phyloP scores from a whole-genome alignment of 306 rosid species.

The Cucurbita maxima region DNA sequence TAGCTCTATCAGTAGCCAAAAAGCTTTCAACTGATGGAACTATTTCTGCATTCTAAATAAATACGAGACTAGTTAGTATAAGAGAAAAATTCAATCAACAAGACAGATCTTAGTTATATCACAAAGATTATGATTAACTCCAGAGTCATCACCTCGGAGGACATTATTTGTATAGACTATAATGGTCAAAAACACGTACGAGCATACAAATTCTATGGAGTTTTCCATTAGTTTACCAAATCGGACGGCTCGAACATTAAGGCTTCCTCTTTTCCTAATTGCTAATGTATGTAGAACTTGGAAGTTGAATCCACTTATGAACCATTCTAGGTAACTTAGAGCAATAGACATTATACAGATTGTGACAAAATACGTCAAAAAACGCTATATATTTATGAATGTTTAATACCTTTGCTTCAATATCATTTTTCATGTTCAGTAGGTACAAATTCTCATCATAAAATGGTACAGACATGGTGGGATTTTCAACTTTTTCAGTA shows the following conservation, averaged over 20 bases:
- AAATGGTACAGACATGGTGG: conserved; percentile 55
- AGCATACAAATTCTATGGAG: background rate
- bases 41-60: conserved; percentile 44
- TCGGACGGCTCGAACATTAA: background rate
- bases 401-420: conserved; percentile 56
- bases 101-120: background rate
- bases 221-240: background rate
- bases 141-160: background rate
- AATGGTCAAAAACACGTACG: background rate
- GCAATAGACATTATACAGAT: background rate
- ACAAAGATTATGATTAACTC: background rate
- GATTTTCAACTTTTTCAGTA: conserved; percentile 40
- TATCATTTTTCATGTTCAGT: conserved; percentile 75
- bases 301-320: background rate
- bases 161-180: background rate
- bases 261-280: background rate
- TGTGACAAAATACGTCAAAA: background rate
- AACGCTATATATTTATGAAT: background rate
- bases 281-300: background rate
- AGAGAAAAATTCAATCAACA: background rate
- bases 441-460: conserved; percentile 76
- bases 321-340: background rate
- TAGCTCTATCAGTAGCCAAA: conserved; percentile 36
- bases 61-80: background rate
- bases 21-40: conserved; percentile 62